Percentiles rank a stretch among this genome's conserved stretches.
Conservation (phyloP, 2,329 filamentous ascomycete species). For the Penicillium rolfsii region DNA sequence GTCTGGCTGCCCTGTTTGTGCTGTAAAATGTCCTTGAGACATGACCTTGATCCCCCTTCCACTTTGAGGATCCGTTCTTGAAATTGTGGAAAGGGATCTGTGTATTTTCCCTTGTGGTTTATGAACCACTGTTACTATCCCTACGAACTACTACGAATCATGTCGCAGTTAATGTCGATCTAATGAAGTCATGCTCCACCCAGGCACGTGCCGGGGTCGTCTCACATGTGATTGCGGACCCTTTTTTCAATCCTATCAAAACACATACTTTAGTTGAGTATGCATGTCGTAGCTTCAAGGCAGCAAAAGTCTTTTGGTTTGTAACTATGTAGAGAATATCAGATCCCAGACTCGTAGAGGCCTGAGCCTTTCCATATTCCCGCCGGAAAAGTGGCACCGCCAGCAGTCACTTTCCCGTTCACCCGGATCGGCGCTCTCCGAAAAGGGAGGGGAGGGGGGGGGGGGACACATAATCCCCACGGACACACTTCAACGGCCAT, state of each 20-base stretch:
- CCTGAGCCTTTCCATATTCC: constrained; percentile 21
- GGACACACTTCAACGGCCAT: background rate
- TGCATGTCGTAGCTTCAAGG: background rate
- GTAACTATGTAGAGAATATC: background rate
- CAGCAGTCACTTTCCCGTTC: constrained; percentile 25
- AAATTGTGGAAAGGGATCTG: background rate
- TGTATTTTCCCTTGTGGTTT: constrained; percentile 17
- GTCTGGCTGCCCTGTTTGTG: constrained; percentile 47
- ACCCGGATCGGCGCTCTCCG: constrained; percentile 25
- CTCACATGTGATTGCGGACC: constrained; percentile 21
- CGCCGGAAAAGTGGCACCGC: constrained; percentile 25
- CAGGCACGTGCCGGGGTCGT: constrained; percentile 9
- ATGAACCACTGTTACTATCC: constrained; percentile 13
- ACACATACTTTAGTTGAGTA: background rate
- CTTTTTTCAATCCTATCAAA: too few species aligned
- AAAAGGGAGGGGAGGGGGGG: background rate
- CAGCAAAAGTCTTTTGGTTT: background rate
- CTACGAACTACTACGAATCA: constrained; percentile 6
- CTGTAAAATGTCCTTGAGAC: constrained; percentile 36
- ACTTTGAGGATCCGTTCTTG: background rate
- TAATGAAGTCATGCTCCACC: constrained; percentile 24
- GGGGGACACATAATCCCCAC: background rate
- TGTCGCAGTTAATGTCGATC: constrained; percentile 21
- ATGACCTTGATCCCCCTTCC: background rate
- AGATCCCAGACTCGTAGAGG: background rate